Evolutionary conservation across 73 alveolate genomes (phyloP).

Genomic region (Blepharisma japonicum): DNA sequence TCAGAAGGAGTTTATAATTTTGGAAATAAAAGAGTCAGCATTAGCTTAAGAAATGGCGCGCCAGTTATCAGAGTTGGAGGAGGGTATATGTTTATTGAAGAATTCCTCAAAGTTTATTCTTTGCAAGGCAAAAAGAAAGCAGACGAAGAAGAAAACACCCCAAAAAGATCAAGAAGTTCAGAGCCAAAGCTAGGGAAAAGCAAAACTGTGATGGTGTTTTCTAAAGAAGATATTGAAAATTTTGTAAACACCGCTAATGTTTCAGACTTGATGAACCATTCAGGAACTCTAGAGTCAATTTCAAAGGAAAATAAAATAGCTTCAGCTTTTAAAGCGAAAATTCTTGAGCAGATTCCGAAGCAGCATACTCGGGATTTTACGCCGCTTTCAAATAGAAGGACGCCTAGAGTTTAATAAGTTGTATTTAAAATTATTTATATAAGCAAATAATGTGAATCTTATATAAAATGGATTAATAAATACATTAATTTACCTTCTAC

Average conservation of each 20-base stretch:
- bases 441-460: too few species aligned
- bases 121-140: constrained; percentile 22
- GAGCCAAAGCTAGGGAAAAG: not conserved
- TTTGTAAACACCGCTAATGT: not conserved
- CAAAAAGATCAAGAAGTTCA: not conserved
- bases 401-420: too few species aligned
- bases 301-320: too few species aligned
- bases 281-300: too few species aligned
- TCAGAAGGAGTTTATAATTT: constrained; percentile 30
- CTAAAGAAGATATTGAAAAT: not conserved
- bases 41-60: constrained; percentile 62
- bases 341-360: too few species aligned
- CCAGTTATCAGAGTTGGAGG: constrained; percentile 81
- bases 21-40: constrained; percentile 61
- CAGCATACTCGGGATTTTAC: too few species aligned
- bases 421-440: too few species aligned
- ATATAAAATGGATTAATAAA: too few species aligned
- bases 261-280: not conserved
- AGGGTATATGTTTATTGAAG: constrained; percentile 76
- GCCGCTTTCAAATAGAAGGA: too few species aligned
- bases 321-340: too few species aligned
- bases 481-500: too few species aligned
- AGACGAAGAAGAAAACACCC: constrained; percentile 6
- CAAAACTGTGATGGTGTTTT: not conserved
- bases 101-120: constrained; percentile 32